Base-by-base conservation (phyloP, 2,329 filamentous ascomycete genomes). In the Microcera coccophila region DNA sequence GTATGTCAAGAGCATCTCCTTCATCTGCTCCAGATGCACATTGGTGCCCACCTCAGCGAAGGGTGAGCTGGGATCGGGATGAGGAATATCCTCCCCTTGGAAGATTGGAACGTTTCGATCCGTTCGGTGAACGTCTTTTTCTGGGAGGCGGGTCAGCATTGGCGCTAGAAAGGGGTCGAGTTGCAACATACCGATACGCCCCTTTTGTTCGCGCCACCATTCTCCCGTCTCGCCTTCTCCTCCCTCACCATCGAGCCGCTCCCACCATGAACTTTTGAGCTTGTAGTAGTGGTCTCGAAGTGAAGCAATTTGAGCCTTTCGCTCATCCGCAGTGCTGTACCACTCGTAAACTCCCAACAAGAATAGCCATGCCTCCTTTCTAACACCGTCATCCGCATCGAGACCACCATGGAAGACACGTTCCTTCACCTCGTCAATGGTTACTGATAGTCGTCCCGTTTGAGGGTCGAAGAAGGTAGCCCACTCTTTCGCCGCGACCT, bases 1-100 rank as follows among this genome's bases (percentile, higher is more conserved):
- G 66, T 98, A 98, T 0, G 93, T 97, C 15, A 98, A 76, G 1
- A 98, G 82, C 87, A 98, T 95, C 63, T 98, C 93, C 69, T 98
- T 98, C 81, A 98, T 87, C 70, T 98, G 93, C 67, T 98, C 93
- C 50, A 98, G 78, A 65, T 98, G 93, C 5, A 96, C 90, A 58
- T 98, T 98, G 36, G 93, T 98, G 49, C 93, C 93, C 4, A 84
- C 80, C 34, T 90, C 87, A 11, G 91, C 88, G 65, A 97, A 98
- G 1, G 93, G 91, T 0, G 91, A 97, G 48, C 91, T 87, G 0
- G 93, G 93, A 58, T 98, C 93, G 0, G 93, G 94, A 61, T 98
- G 93, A 7, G 93, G 91, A 31, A 90, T 94, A 60, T 97, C 93
- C 67, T 98, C 93, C 48, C 93, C 93, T 8, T 88, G 85, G 62